Evolutionary conservation across 2,329 filamentous ascomycete genomes (phyloP), one percentile per base, ranked within the genome.

Genomic region (Pseudocercospora cruenta): DNA sequence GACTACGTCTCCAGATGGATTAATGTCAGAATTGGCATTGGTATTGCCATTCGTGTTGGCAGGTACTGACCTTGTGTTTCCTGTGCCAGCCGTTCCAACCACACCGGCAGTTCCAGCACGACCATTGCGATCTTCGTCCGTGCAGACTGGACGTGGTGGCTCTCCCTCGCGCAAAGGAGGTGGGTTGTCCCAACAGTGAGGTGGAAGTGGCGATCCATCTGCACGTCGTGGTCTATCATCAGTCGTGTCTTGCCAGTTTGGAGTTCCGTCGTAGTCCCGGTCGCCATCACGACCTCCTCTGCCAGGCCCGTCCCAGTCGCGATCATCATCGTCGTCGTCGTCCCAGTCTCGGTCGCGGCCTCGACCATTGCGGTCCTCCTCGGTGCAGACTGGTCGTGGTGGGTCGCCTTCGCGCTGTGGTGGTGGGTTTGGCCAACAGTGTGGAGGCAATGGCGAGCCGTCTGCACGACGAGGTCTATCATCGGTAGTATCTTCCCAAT

Each of bases 231-330:
- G 51, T 55, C 51, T 9, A 19, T 55, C 51, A 28, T 55, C 51
- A 16, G 51, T 55, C 22, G 51, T 55, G 24, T 55, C 51, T 55
- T 55, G 19, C 51, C 51, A 55, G 51, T 55, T 55, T 10, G 51
- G 51, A 55, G 14, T 12, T 24, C 51, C 51, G 14, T 55, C 51
- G 24, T 28, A 55, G 51, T 51, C 47, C 12, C 19, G 47, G 47
- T 51, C 47, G 19, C 47, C 47, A 19, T 21, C 58, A 9, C 54
- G 36, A 26, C 62, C 61, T 22, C 33, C n/a, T 55, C 22, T 31
- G 19, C 47, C 45, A 39, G 47, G 39, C 19, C 39, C 39, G 39
- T 43, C 39, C 39, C 36, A n/a, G 36, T 39, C 36, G 14, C 36
- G 14, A n/a, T 54, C 24, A 5, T 16, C 4, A 26, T 49, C 19